These are phyloP conservation scores for Puccinia polysora DNA, from an alignment of 1,284 basidiomycete species.

Conservation along the genomic window DNA sequence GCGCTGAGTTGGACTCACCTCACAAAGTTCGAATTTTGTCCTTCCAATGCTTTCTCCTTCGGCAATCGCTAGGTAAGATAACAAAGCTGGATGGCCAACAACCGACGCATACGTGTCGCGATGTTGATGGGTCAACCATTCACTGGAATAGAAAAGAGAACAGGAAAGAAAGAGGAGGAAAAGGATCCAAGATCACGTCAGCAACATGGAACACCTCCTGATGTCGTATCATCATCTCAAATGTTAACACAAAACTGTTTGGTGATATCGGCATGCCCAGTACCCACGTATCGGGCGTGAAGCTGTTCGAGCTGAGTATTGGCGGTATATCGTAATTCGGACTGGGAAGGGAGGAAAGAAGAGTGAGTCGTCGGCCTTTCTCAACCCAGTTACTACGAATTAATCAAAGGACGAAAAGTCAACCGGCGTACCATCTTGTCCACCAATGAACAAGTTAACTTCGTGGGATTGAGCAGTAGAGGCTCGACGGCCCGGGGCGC, in stretches of 20 bases:
- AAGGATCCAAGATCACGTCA: neutral
- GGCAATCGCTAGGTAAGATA: conserved; percentile 82
- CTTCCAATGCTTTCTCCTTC: conserved; percentile 86
- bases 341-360: conserved; percentile 57
- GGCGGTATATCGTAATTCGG: conserved; percentile 84
- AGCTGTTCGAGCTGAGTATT: conserved; percentile 90
- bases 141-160: conserved; percentile 59
- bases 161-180: neutral
- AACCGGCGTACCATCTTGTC: no score
- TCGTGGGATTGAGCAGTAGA: no score
- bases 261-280: conserved; percentile 84
- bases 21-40: conserved; percentile 88
- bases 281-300: conserved; percentile 92
- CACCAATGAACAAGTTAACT: no score
- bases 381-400: no score
- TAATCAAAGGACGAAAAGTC: no score
- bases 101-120: conserved; percentile 88
- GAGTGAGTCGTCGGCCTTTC: no score
- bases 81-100: conserved; percentile 79
- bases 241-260: conserved; percentile 66
- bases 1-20: conserved; percentile 61
- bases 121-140: conserved; percentile 96
- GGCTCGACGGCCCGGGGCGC: no score
- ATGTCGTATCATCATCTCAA: no score
- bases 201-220: no score